Evolutionary conservation across 345 rosid genomes (phyloP).

Genomic region (Hypericum androsaemum): DNA sequence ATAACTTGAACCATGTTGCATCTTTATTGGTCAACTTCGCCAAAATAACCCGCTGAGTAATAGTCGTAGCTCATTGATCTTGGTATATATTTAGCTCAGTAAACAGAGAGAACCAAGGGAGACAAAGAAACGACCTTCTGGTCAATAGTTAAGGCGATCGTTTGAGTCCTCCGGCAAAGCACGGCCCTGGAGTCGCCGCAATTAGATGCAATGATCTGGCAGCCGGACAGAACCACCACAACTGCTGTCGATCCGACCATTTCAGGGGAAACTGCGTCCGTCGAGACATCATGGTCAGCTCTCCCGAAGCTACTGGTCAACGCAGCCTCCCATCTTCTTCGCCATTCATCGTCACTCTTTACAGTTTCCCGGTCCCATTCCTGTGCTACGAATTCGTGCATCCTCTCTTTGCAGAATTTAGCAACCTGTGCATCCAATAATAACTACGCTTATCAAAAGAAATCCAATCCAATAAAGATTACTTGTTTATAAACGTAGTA

Average conservation of each 20-base stretch:
- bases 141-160: conserved; percentile 42
- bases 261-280: conserved; percentile 32
- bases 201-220: conserved; percentile 50
- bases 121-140: conserved; percentile 37
- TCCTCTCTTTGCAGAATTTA: conserved; percentile 37
- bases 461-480: no score
- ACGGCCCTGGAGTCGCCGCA: conserved; percentile 60
- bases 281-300: conserved; percentile 30
- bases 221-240: conserved; percentile 41
- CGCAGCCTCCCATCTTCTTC: conserved; percentile 38
- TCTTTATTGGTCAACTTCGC: no score
- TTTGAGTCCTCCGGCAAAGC: conserved; percentile 39
- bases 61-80: conserved; percentile 1
- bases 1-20: no score
- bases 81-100: background rate
- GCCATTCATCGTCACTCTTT: conserved; percentile 28
- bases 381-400: conserved; percentile 50
- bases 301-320: conserved; percentile 36
- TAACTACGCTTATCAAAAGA: no score
- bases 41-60: background rate
- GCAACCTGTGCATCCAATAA: conserved; percentile 32
- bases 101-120: conserved; percentile 2
- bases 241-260: conserved; percentile 60
- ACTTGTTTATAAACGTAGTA: no score
- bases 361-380: conserved; percentile 31